phyloP scores from a whole-genome alignment of 108 stramenopile species.

The Cyclotella atomus region DNA sequence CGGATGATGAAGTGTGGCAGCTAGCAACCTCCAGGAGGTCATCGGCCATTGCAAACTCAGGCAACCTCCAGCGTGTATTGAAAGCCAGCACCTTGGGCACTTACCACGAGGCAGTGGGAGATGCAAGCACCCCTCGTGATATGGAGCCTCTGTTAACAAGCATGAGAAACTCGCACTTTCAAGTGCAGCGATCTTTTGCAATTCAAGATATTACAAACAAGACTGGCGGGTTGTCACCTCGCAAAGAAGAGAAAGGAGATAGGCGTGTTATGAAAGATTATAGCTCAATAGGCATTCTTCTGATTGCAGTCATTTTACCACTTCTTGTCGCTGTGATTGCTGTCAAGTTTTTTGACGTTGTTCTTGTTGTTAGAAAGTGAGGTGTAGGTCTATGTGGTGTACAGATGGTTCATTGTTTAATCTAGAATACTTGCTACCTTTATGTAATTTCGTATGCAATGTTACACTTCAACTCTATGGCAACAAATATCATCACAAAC shows the following conservation, averaged over 20 bases:
- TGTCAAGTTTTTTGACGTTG: too few relatives aligned
- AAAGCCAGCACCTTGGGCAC: slow-evolving; percentile 7
- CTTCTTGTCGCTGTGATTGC: too few relatives aligned
- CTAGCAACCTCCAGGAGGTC: too few relatives aligned
- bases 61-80: background rate
- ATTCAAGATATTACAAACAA: background rate
- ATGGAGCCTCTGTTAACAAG: slow-evolving; percentile 9
- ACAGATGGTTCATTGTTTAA: too few relatives aligned
- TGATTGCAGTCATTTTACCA: too few relatives aligned
- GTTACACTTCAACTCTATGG: too few relatives aligned
- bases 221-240: background rate
- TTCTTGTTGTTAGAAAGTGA: too few relatives aligned
- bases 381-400: too few relatives aligned
- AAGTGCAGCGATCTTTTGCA: slow-evolving; percentile 12
- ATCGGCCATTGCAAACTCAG: background rate
- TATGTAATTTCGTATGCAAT: too few relatives aligned
- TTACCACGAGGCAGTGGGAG: slow-evolving; percentile 8
- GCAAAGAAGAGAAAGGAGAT: background rate
- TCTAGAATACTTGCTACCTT: too few relatives aligned
- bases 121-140: background rate
- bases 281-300: too few relatives aligned
- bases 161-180: slow-evolving; percentile 22
- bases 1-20: background rate
- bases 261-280: background rate
- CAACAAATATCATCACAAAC: too few relatives aligned